Evolutionary conservation across 1,139 yeast genomes (phyloP), one percentile per base, ranked within the genome.

Genomic region (Kodamaea derodonti): DNA sequence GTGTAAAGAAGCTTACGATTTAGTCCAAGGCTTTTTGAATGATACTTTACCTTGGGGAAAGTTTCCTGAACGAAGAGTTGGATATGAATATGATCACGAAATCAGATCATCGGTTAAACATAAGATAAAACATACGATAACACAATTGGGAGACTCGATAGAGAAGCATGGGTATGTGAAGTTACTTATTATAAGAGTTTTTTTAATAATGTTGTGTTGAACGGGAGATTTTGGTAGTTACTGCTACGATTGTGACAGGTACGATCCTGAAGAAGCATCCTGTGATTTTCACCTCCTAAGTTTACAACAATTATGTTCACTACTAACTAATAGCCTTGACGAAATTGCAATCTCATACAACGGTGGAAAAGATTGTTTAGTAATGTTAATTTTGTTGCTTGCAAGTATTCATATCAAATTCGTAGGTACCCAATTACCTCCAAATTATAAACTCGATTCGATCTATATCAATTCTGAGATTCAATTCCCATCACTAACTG

Each of bases 291-390:
- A n/a, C n/a, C n/a, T n/a, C n/a, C n/a, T n/a, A n/a, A n/a, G n/a
- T n/a, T n/a, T n/a, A n/a, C n/a, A n/a, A n/a, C 22, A 18, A 7
- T 18, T 18, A 9, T 18, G 22, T 18, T 18, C 27, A 24, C 27
- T 51, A 52, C 57, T 52, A 49, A 50, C 53, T 17, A 34, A 22
- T 41, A 55, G 69, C 1, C 56, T 75, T 24, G 67, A 68, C 11
- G 79, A 84, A 42, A 59, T 86, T 4, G 82, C 95, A 3, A 64
- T 87, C 6, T 82, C 94, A 4, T 87, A 83, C 57, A 87, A 87
- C 51, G 96, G 96, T 5, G 96, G 96, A 2, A 87, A 87, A 50
- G 96, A 87, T 58, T 87, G 96, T 48, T 68, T 85, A 23, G 95
- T 86, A 29, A 81, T 86, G 85, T 68, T 87, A 31, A 63, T 84